Conservation (phyloP, 108 stramenopile species). For the Tribonema minus region DNA sequence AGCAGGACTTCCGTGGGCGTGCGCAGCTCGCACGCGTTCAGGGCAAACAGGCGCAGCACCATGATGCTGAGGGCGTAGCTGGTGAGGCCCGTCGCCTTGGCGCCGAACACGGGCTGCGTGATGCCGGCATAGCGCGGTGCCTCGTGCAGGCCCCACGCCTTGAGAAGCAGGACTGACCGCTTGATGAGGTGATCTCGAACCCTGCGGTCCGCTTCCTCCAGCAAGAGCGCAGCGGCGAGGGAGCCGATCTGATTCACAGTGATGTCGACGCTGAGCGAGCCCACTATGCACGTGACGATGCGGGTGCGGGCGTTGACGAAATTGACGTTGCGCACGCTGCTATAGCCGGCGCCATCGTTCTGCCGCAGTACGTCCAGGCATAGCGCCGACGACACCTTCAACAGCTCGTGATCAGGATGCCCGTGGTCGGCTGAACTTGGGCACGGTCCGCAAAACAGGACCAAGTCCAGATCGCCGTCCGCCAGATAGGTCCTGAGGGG, state of each 20-base stretch:
- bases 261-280: conserved; percentile 43
- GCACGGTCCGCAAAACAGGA: background rate
- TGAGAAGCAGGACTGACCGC: conserved; percentile 44
- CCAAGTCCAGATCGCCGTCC: conserved; percentile 24
- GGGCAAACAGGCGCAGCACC: conserved; percentile 40
- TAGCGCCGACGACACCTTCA: conserved; percentile 7
- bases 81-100: conserved; percentile 43
- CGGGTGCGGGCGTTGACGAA: conserved; percentile 52
- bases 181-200: conserved; percentile 55
- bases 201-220: conserved; percentile 49
- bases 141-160: conserved; percentile 42
- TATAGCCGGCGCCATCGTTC: background rate
- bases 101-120: conserved; percentile 47
- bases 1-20: conserved; percentile 46
- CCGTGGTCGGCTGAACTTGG: background rate
- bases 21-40: background rate
- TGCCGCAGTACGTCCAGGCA: conserved; percentile 1
- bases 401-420: background rate
- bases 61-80: conserved; percentile 49
- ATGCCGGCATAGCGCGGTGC: conserved; percentile 34
- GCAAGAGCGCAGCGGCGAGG: conserved; percentile 36
- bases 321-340: conserved; percentile 29
- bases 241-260: conserved; percentile 46
- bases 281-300: conserved; percentile 46
- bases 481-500: conserved; percentile 39